Conservation (phyloP, 345 rosid species). For the Aethionema arabicum region DNA sequence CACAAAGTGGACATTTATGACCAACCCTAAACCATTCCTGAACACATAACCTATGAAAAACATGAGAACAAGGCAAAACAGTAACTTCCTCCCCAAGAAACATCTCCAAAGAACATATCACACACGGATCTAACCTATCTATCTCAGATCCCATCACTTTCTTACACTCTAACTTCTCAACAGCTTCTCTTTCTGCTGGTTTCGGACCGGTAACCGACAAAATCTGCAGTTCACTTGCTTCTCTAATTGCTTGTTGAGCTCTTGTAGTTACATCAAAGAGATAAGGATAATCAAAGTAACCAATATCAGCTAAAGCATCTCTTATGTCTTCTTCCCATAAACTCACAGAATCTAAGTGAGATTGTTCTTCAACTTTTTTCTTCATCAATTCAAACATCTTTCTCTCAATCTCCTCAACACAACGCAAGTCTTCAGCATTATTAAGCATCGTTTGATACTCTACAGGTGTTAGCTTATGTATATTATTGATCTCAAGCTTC, state of each 20-base stretch:
- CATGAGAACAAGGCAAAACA: slow-evolving; percentile 19
- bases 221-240: slow-evolving; percentile 13
- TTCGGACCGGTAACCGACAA: not conserved
- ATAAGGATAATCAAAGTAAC: not conserved
- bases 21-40: slow-evolving; percentile 22
- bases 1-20: slow-evolving; percentile 27
- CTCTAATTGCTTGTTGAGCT: slow-evolving; percentile 11
- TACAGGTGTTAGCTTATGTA: not conserved
- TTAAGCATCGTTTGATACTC: slow-evolving; percentile 3
- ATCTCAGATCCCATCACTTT: slow-evolving; percentile 29
- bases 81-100: slow-evolving; percentile 34
- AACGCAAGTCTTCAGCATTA: not conserved
- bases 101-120: slow-evolving; percentile 20
- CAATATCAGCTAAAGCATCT: not conserved
- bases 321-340: slow-evolving; percentile 18
- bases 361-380: slow-evolving; percentile 19
- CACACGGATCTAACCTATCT: slow-evolving; percentile 22
- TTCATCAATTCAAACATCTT: slow-evolving; percentile 22
- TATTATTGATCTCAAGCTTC: not conserved
- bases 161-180: not conserved
- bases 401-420: not conserved
- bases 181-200: slow-evolving; percentile 6
- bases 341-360: slow-evolving; percentile 9
- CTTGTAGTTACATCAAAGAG: not conserved
- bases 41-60: slow-evolving; percentile 20